Evolutionary conservation across 2,329 filamentous ascomycete genomes (phyloP).

Genomic region (Simplicillium aogashimaense): DNA sequence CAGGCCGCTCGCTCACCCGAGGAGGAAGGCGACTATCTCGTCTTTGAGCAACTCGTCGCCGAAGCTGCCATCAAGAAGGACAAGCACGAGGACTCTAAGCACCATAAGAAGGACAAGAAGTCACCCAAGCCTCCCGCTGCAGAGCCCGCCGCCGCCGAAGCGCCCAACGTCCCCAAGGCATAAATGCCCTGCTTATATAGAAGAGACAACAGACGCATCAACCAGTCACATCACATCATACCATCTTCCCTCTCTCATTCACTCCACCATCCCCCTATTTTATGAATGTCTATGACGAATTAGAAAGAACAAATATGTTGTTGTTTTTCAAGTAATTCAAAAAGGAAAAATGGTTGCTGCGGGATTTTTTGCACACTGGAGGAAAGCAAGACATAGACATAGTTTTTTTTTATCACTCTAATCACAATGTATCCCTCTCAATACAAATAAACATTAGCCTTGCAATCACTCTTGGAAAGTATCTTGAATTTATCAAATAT

Average conservation of each 20-base stretch:
- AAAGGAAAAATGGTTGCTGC: too few species aligned
- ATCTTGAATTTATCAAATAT: too few species aligned
- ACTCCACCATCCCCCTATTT: too few species aligned
- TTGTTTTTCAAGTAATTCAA: too few species aligned
- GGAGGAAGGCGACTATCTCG: constrained; percentile 97
- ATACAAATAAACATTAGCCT: too few species aligned
- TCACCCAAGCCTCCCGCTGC: constrained; percentile 24
- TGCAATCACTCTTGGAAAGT: too few species aligned
- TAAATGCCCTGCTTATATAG: neutral
- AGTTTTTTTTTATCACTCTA: too few species aligned
- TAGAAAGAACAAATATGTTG: too few species aligned
- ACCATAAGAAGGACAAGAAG: constrained; percentile 43
- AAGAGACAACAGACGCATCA: constrained; percentile 25
- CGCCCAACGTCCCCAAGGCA: constrained; percentile 12
- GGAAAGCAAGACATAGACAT: too few species aligned
- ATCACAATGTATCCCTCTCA: too few species aligned
- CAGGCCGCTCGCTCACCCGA: constrained; percentile 84
- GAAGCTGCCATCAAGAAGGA: constrained; percentile 95
- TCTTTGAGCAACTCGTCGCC: constrained; percentile 94
- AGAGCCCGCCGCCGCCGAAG: constrained; percentile 11
- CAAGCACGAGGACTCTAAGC: constrained; percentile 59
- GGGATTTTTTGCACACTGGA: too few species aligned
- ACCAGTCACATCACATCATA: neutral
- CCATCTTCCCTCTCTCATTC: neutral
- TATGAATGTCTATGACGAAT: too few species aligned